Evolutionary conservation across 306 rosid genomes (phyloP), one percentile per base, ranked within the genome.

Genomic region (Castanea sativa): DNA sequence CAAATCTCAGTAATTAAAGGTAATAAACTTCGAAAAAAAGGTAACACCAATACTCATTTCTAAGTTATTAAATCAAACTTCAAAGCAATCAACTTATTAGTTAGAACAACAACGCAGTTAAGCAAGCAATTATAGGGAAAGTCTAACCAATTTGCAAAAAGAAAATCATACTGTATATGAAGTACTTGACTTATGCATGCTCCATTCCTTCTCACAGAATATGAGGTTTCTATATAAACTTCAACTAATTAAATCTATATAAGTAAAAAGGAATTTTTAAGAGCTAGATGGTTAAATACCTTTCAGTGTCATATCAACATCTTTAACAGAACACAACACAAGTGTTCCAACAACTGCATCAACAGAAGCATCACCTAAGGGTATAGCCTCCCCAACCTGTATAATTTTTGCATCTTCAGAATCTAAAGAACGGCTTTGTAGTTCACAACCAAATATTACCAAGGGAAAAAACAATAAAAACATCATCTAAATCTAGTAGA

Each of bases 281-380:
- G 73, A 15, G 11, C 23, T 58, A 38, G 43, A 38, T 38, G 9
- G 2, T 38, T 38, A 7, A 38, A 38, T 86, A 92, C 98, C 99
- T 76, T 85, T 74, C 12, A 95, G 87, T 45, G 98, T 73, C 92
- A 74, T 30, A 30, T 90, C 84, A 76, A 90, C 96, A 84, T 95
- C 93, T 76, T 78, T 84, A 63, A 95, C 99, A 35, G 99, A 95
- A 85, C 98, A 92, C 71, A 95, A 74, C n/a, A 92, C 96, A 63
- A 95, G 94, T 49, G 98, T 95, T 78, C 98, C 98, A 68, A 95
- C 94, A 82, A 95, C 94, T 71, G 93, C 99, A 85, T 95, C 99
- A 25, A 91, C 92, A n/a, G 98, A 95, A 83, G 89, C 91, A 86
- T 95, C 98, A 19, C 76, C 76, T 55, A 95, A 80, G 35, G 98